Evolutionary conservation across 2,329 filamentous ascomycete genomes (phyloP).

Genomic region (Amauroascus niger): DNA sequence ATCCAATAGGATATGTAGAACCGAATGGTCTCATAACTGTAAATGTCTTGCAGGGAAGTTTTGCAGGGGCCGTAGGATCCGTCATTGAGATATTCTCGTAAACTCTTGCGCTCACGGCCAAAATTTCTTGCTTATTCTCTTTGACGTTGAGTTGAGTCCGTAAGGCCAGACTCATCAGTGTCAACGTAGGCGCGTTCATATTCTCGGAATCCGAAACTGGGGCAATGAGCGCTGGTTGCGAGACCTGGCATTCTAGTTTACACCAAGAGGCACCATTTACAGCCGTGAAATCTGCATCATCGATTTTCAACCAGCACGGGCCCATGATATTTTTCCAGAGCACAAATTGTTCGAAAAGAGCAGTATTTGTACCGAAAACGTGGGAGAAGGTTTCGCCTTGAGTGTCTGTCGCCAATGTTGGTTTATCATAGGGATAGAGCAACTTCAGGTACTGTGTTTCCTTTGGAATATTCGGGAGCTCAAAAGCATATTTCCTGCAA

Average conservation of each 20-base stretch:
- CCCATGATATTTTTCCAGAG: constrained; percentile 99
- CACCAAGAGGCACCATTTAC: constrained; percentile 94
- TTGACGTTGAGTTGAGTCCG: constrained; percentile 81
- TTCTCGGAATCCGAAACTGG: constrained; percentile 68
- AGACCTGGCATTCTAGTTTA: constrained; percentile 80
- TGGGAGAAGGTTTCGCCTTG: constrained; percentile 85
- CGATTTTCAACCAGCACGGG: constrained; percentile 90
- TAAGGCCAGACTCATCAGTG: constrained; percentile 88
- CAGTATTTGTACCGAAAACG: constrained; percentile 86
- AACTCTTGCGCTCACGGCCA: constrained; percentile 81
- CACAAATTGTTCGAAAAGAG: constrained; percentile 95
- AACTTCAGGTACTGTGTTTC: constrained; percentile 89
- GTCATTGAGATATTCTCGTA: constrained; percentile 83
- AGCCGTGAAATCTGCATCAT: constrained; percentile 69
- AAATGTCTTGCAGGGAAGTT: constrained; percentile 80
- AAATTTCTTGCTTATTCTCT: constrained; percentile 92
- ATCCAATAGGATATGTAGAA: constrained; percentile 70
- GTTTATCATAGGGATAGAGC: constrained; percentile 88
- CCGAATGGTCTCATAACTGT: constrained; percentile 78
- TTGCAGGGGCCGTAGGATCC: constrained; percentile 80
- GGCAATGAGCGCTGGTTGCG: constrained; percentile 65
- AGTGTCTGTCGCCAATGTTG: constrained; percentile 57
- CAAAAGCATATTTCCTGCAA: constrained; percentile 89
- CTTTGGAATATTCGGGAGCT: constrained; percentile 74
- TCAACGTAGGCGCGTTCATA: constrained; percentile 74